phyloP scores from a whole-genome alignment of 202 grass and related monocot genomes.

The Schoenoplectus tabernaemontani region DNA sequence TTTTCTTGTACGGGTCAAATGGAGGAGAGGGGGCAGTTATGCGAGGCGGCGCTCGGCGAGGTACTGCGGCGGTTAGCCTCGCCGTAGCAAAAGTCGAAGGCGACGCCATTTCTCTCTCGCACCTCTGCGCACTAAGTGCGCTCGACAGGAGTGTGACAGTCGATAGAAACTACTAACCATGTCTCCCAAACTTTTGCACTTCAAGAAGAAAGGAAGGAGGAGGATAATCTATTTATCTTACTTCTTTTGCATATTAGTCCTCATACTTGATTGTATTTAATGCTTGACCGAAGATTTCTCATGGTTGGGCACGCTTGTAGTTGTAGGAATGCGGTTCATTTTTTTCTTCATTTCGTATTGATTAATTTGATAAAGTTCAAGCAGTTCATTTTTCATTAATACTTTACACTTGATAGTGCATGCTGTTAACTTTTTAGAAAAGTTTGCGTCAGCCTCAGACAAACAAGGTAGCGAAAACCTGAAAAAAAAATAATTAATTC shows the following conservation, averaged over 20 bases:
- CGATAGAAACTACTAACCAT: neutral
- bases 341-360: neutral
- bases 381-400: neutral
- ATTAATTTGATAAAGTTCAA: neutral
- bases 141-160: too few relatives aligned
- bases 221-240: neutral
- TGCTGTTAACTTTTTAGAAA: neutral
- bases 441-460: neutral
- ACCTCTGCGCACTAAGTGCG: too few relatives aligned
- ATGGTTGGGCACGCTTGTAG: neutral
- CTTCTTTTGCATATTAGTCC: neutral
- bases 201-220: neutral
- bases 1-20: neutral
- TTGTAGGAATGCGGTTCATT: neutral
- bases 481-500: neutral
- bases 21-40: conserved; percentile 12
- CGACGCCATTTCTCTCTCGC: conserved; percentile 12
- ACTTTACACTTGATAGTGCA: too few relatives aligned
- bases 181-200: neutral
- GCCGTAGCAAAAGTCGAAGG: conserved; percentile 7
- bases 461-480: neutral
- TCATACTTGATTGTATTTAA: neutral
- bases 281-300: neutral
- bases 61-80: neutral
- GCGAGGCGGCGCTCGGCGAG: conserved; percentile 16